Evolutionary conservation across 257 asterid species (phyloP).

Genomic region (Primulina tabacum): DNA sequence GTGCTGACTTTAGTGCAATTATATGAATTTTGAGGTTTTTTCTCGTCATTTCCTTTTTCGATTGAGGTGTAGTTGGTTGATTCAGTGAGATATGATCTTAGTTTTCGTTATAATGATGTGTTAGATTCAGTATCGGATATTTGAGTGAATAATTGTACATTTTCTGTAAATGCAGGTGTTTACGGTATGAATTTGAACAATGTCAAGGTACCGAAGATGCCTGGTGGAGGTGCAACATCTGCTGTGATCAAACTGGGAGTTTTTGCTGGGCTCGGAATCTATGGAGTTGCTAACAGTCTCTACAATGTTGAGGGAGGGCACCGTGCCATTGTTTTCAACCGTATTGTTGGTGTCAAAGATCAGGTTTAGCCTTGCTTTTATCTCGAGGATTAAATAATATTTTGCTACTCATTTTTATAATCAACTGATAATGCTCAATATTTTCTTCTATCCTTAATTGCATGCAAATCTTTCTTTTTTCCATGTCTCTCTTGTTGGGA

Average conservation of each 20-base stretch:
- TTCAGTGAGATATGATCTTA: neutral
- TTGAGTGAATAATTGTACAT: conserved; percentile 1
- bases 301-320: conserved; percentile 96
- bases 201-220: conserved; percentile 76
- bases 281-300: conserved; percentile 72
- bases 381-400: conserved; percentile 15
- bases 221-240: conserved; percentile 68
- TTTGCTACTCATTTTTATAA: neutral
- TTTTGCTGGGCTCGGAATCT: conserved; percentile 63
- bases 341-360: conserved; percentile 64
- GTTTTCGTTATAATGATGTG: too few relatives aligned
- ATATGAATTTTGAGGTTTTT: neutral
- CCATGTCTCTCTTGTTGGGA: too few relatives aligned
- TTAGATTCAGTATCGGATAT: neutral
- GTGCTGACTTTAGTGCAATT: neutral
- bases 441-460: too few relatives aligned
- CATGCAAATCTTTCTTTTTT: too few relatives aligned
- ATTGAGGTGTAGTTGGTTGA: neutral
- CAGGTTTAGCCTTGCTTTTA: conserved; percentile 42
- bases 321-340: conserved; percentile 88
- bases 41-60: too few relatives aligned
- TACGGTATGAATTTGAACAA: conserved; percentile 60
- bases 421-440: neutral
- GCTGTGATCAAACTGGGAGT: conserved; percentile 55
- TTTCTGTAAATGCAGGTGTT: conserved; percentile 31